These are phyloP conservation scores for Pelargonium myrrhifolium DNA, from an alignment of 441 rosid species.

Conservation along the genomic window DNA sequence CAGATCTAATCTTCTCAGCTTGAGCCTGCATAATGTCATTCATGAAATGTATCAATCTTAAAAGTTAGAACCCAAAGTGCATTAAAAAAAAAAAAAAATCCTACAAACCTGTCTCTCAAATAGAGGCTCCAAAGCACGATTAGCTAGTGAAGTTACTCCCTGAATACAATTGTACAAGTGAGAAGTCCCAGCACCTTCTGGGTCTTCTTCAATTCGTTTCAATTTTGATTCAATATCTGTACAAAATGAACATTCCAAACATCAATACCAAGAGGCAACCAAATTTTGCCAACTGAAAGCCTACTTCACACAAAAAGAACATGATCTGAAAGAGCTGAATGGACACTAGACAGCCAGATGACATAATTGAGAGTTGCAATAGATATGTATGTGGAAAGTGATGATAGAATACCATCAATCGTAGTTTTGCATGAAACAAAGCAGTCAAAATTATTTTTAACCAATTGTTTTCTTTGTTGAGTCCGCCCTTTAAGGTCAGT, in stretches of 20 bases:
- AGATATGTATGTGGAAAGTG: slow-evolving; percentile 6
- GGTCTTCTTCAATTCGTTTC: slow-evolving; percentile 89
- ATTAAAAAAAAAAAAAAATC: slow-evolving; percentile 11
- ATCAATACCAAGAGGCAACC: slow-evolving; percentile 19
- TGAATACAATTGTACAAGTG: slow-evolving; percentile 76
- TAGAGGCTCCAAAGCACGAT: slow-evolving; percentile 83
- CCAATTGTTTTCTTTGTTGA: slow-evolving; percentile 88
- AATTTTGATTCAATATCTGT: slow-evolving; percentile 91
- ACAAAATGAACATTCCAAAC: slow-evolving; percentile 18
- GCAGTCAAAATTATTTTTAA: slow-evolving; percentile 95
- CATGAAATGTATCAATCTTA: slow-evolving; percentile 16
- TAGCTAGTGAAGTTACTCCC: slow-evolving; percentile 73
- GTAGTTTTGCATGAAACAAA: slow-evolving; percentile 99
- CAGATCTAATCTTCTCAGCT: slow-evolving; percentile 97
- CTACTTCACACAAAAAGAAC: slow-evolving; percentile 8
- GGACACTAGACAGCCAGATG: slow-evolving; percentile 7
- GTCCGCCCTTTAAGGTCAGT: slow-evolving; percentile 91
- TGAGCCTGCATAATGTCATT: slow-evolving; percentile 53
- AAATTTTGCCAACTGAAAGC: background rate
- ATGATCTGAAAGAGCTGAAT: slow-evolving; percentile 15
- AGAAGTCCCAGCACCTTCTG: slow-evolving; percentile 95
- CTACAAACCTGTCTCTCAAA: slow-evolving; percentile 91
- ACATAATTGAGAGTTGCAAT: background rate
- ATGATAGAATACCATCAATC: slow-evolving; percentile 69
- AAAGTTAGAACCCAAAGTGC: slow-evolving; percentile 10